Percentiles rank a stretch among this genome's conserved stretches.
phyloP scores from a whole-genome alignment of 495 filamentous ascomycete genomes.

The Staphylotrichum tortipilum region DNA sequence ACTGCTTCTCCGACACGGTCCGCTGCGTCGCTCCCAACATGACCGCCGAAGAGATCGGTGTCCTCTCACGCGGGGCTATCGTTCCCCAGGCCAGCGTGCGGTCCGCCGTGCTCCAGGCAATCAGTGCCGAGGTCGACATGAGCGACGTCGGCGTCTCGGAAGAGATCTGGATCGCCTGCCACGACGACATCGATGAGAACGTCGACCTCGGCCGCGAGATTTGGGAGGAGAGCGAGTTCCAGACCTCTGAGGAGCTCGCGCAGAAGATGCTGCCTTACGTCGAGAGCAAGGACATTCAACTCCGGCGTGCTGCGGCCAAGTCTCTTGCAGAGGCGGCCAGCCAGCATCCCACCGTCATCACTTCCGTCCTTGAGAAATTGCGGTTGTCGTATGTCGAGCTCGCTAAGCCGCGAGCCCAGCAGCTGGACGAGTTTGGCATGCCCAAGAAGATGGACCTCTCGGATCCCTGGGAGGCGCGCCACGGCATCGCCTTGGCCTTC shows the following conservation, averaged over 20 bases:
- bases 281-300: constrained; percentile 63
- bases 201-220: constrained; percentile 72
- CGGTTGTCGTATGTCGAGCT: constrained; percentile 62
- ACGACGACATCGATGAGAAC: constrained; percentile 87
- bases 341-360: constrained; percentile 38
- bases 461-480: constrained; percentile 84
- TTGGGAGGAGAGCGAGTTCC: constrained; percentile 86
- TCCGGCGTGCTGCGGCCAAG: constrained; percentile 74
- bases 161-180: constrained; percentile 86
- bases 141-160: constrained; percentile 75
- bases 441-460: constrained; percentile 69
- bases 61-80: constrained; percentile 64
- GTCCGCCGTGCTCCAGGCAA: constrained; percentile 80
- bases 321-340: constrained; percentile 67
- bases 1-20: constrained; percentile 77
- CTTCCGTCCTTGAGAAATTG: constrained; percentile 51
- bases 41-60: constrained; percentile 53
- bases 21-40: constrained; percentile 73
- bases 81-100: constrained; percentile 72
- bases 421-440: constrained; percentile 90
- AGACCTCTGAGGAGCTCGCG: constrained; percentile 54
- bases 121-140: constrained; percentile 84
- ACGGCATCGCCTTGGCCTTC: constrained; percentile 81
- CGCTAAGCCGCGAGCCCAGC: constrained; percentile 68
- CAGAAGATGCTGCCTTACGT: constrained; percentile 68